Conservation (phyloP, 2,329 filamentous ascomycete species). For the Penicillium sp. region DNA sequence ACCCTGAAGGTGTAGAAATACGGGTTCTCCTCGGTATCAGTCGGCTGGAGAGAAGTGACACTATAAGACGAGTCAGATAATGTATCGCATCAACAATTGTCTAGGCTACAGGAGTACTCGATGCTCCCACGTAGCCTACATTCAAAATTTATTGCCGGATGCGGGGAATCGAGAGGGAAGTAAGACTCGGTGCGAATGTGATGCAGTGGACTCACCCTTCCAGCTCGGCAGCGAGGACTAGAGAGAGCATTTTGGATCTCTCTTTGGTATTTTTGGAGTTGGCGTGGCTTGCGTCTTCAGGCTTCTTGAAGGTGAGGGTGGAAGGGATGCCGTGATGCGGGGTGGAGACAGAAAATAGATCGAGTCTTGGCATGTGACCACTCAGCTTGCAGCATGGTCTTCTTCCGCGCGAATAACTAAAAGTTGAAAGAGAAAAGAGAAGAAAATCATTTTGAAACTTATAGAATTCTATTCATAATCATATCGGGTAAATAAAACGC, state of each 20-base stretch:
- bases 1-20: conserved; percentile 99
- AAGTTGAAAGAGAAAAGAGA: not conserved
- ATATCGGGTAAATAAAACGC: conserved; percentile 28
- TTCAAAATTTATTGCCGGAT: conserved; percentile 1
- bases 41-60: conserved; percentile 85
- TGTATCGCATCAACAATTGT: not conserved
- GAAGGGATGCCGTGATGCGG: conserved; percentile 25
- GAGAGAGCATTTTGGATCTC: conserved; percentile 41
- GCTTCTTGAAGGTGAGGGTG: conserved; percentile 1
- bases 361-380: conserved; percentile 28
- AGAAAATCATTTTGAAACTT: not conserved
- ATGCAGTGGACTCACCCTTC: conserved; percentile 40
- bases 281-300: conserved; percentile 8
- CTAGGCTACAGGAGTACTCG: not conserved
- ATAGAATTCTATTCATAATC: conserved; percentile 20
- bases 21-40: conserved; percentile 77
- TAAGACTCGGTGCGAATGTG: not conserved
- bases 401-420: not conserved
- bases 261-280: conserved; percentile 1
- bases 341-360: conserved; percentile 31
- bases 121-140: conserved; percentile 3
- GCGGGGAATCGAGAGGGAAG: not conserved
- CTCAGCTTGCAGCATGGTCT: not conserved
- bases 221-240: conserved; percentile 43
- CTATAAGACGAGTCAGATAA: conserved; percentile 52